Evolutionary conservation across 2,329 filamentous ascomycete genomes (phyloP), one percentile per base, ranked within the genome.

Genomic region (Penicillium griseofulvum): DNA sequence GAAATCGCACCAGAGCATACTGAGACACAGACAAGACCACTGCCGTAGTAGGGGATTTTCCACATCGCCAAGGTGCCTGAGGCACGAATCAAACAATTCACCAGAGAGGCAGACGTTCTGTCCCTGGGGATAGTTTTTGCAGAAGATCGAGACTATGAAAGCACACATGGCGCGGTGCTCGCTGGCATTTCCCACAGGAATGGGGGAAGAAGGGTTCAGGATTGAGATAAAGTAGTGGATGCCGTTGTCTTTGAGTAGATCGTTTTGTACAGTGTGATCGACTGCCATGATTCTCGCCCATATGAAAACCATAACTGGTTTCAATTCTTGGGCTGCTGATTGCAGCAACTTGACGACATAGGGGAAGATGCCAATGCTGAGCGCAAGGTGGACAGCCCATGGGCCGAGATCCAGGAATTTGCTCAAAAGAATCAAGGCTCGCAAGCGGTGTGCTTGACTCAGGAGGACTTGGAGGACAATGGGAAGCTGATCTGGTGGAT

Each of bases 121-220:
- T 2, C 93, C 94, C 59, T 94, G 90, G 61, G 88, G 89, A 74
- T 96, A 96, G 60, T 89, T 89, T 70, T 94, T 96, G 83, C 94
- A 99, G 60, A 99, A 91, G 83, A 97, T 96, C 26, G 93, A 89
- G 39, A 97, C 85, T 58, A 99, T 96, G 70, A 99, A 99, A 1
- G 94, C 92, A 71, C 94, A 97, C 94, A 99, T 99, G 41, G 94
- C 94, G 68, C 95, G 91, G 78, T 99, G 94, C 75, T 97, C 94
- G 64, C 91, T 90, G 52, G 87, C 87, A 69, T 97, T 95, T 33
- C 88, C 86, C 22, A 96, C 88, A 0, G 91, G 91, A 47, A 97
- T 87, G 2, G 85, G 85, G 61, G 92, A 91, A 10, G 84, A 84
- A 2, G 92, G 91, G 67, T 92, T 93, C 61, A 97, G 82, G 50